A percentile compares a stretch with the other conserved stretches of the same genome.
These are phyloP conservation scores for Phytophthora cryptogea DNA, from an alignment of 352 stramenopile genomes.

Conservation along the genomic window DNA sequence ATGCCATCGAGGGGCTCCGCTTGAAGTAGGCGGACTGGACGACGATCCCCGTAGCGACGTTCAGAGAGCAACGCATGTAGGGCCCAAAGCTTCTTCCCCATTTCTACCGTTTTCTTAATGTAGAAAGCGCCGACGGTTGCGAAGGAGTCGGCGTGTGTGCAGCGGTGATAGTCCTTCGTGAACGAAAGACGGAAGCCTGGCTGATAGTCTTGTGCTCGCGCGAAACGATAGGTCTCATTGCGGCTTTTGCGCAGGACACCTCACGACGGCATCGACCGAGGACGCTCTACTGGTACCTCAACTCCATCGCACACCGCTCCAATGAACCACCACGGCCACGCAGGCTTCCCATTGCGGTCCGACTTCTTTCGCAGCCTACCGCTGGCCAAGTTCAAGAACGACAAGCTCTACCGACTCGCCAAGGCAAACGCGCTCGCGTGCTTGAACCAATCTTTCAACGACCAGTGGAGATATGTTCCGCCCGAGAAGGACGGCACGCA, in stretches of 20 bases:
- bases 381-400: slow-evolving; percentile 58
- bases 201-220: slow-evolving; percentile 13
- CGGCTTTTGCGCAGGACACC: slow-evolving; percentile 28
- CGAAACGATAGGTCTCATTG: slow-evolving; percentile 31
- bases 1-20: slow-evolving; percentile 10
- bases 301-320: neutral
- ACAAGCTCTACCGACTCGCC: slow-evolving; percentile 56
- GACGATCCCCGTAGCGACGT: slow-evolving; percentile 20
- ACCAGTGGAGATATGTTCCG: slow-evolving; percentile 81
- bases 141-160: slow-evolving; percentile 14
- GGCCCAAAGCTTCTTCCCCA: neutral
- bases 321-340: slow-evolving; percentile 32
- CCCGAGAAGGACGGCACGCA: slow-evolving; percentile 81
- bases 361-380: slow-evolving; percentile 78
- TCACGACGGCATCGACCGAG: slow-evolving; percentile 12
- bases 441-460: slow-evolving; percentile 76
- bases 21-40: slow-evolving; percentile 29
- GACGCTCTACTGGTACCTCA: neutral
- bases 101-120: slow-evolving; percentile 5
- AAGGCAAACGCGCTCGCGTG: slow-evolving; percentile 61
- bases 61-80: slow-evolving; percentile 8
- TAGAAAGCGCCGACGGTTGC: slow-evolving; percentile 25
- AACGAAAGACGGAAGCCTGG: neutral
- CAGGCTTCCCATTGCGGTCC: slow-evolving; percentile 64
- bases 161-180: slow-evolving; percentile 21